phyloP scores from a whole-genome alignment of 2,329 filamentous ascomycete species.

The Pseudopyrenochaeta lycopersici region DNA sequence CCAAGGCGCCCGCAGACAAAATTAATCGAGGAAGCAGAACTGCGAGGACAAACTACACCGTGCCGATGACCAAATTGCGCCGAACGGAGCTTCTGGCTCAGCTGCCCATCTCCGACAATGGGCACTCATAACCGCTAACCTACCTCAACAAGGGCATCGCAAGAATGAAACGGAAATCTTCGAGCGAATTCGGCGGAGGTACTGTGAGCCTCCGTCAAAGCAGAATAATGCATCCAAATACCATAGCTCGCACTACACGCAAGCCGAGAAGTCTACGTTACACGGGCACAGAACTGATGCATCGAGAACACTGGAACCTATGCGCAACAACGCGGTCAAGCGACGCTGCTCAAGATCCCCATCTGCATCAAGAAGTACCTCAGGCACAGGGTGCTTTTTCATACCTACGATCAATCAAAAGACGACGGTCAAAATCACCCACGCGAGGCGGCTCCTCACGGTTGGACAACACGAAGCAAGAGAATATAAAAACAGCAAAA shows the following conservation, averaged over 20 bases:
- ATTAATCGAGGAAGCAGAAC: neutral
- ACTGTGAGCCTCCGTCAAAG: neutral
- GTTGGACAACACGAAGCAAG: neutral
- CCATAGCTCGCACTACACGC: neutral
- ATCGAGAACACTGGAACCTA: neutral
- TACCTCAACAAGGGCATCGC: slow-evolving; percentile 7
- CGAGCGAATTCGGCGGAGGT: slow-evolving; percentile 11
- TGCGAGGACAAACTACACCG: slow-evolving; percentile 7
- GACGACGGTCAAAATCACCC: slow-evolving; percentile 4
- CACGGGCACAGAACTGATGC: slow-evolving; percentile 1
- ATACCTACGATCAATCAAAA: slow-evolving; percentile 4
- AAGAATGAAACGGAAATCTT: slow-evolving; percentile 6
- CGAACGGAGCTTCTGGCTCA: slow-evolving; percentile 5
- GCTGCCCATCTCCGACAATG: slow-evolving; percentile 14
- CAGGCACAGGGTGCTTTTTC: neutral
- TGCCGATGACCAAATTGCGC: slow-evolving; percentile 18
- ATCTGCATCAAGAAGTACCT: neutral
- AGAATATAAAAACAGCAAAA: neutral
- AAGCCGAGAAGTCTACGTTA: neutral
- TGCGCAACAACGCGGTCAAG: neutral
- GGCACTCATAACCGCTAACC: slow-evolving; percentile 13
- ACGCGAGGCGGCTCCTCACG: neutral
- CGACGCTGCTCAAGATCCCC: slow-evolving; percentile 1
- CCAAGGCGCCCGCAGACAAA: neutral
- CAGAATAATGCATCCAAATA: neutral